Conservation (phyloP, 257 asterid genomes). For the Salvia splendens region DNA sequence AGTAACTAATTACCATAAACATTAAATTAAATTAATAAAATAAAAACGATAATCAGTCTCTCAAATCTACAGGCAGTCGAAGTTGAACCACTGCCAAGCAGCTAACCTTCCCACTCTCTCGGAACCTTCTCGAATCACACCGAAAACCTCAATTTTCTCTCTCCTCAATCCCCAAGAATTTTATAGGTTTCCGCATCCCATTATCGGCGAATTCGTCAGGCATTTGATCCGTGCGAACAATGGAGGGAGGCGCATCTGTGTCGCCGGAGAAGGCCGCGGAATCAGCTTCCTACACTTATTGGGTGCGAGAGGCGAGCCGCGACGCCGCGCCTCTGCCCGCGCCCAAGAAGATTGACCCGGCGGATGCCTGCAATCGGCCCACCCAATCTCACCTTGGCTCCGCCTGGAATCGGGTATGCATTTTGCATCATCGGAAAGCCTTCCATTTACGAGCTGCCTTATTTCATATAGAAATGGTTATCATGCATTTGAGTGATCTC, state of each 20-base stretch:
- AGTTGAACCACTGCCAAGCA: slow-evolving; percentile 27
- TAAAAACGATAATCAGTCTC: background rate
- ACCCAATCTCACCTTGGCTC: slow-evolving; percentile 60
- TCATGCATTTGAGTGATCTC: background rate
- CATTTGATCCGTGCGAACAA: slow-evolving; percentile 26
- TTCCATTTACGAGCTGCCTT: background rate
- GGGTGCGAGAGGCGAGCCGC: slow-evolving; percentile 55
- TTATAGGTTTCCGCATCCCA: background rate
- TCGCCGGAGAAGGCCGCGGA: slow-evolving; percentile 41
- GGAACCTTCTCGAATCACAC: slow-evolving; percentile 36
- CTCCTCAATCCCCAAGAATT: background rate
- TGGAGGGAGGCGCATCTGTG: slow-evolving; percentile 54
- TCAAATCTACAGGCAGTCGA: slow-evolving; percentile 28
- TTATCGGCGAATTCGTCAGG: slow-evolving; percentile 8
- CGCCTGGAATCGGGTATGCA: slow-evolving; percentile 63
- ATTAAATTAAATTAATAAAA: background rate
- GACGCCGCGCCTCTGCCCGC: slow-evolving; percentile 65
- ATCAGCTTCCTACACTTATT: slow-evolving; percentile 56
- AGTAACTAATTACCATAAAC: no score
- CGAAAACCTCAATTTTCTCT: background rate
- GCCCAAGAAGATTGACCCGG: slow-evolving; percentile 59
- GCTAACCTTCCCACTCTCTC: slow-evolving; percentile 21
- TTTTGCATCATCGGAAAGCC: background rate
- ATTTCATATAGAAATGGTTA: background rate
- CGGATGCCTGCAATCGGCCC: slow-evolving; percentile 38